Conservation (phyloP, 2,329 filamentous ascomycete genomes). For the Clonostachys rhizophaga region DNA sequence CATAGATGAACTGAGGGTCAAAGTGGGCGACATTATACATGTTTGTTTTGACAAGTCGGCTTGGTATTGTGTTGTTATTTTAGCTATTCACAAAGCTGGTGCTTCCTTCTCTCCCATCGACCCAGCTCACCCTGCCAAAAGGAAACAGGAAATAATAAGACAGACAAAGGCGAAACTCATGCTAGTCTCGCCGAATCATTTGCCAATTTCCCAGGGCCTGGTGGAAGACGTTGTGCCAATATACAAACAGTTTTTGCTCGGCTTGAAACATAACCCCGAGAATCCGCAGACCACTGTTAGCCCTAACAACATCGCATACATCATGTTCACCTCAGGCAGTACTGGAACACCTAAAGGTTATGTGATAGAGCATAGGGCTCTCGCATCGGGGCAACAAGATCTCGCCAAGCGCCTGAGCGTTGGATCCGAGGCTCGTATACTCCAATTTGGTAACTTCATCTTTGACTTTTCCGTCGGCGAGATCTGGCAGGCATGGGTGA, state of each 20-base stretch:
- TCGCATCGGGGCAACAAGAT: not conserved
- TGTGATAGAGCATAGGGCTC: slow-evolving; percentile 3
- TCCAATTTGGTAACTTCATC: slow-evolving; percentile 2
- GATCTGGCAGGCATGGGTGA: not conserved
- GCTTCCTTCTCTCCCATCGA: slow-evolving; percentile 13
- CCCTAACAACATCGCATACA: slow-evolving; percentile 2
- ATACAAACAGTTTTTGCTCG: not conserved
- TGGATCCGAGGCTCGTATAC: slow-evolving; percentile 1
- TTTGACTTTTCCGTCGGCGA: slow-evolving; percentile 1
- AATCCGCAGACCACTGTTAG: not conserved
- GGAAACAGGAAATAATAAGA: not conserved
- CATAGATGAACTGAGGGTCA: slow-evolving; percentile 2
- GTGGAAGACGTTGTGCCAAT: not conserved
- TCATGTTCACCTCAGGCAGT: slow-evolving; percentile 8
- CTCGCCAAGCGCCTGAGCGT: slow-evolving; percentile 11
- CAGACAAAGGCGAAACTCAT: not conserved
- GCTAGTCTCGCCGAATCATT: slow-evolving; percentile 1
- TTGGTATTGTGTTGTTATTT: slow-evolving; percentile 8
- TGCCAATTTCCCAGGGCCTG: not conserved
- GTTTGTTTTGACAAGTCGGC: slow-evolving; percentile 12
- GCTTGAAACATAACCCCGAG: not conserved
- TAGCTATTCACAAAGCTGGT: slow-evolving; percentile 14
- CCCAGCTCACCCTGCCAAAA: slow-evolving; percentile 1
- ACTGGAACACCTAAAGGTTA: slow-evolving; percentile 8
- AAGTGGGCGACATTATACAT: slow-evolving; percentile 6